Evolutionary conservation across 2,329 filamentous ascomycete genomes (phyloP).

Genomic region (Elsinoe necatrix): DNA sequence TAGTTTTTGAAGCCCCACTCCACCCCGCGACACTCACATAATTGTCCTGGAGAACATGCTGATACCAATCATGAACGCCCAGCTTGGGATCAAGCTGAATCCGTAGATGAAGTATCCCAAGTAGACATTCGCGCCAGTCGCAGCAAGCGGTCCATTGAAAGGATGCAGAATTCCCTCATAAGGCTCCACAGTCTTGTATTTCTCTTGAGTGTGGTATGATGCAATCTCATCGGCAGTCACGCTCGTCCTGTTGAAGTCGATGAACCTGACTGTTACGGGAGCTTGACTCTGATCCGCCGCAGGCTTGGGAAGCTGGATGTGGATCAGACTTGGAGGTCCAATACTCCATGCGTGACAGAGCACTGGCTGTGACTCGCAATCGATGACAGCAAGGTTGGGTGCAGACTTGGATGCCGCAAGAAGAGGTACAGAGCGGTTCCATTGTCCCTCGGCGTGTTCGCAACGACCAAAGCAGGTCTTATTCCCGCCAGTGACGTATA

Average conservation of each 20-base stretch:
- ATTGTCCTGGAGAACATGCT: conserved; percentile 64
- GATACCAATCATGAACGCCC: conserved; percentile 69
- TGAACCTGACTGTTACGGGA: conserved; percentile 55
- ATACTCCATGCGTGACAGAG: conserved; percentile 68
- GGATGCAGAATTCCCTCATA: conserved; percentile 68
- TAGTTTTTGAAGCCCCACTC: not conserved
- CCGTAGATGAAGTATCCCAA: conserved; percentile 60
- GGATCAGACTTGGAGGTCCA: conserved; percentile 56
- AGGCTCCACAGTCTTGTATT: conserved; percentile 42
- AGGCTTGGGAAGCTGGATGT: conserved; percentile 52
- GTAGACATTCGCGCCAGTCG: conserved; percentile 55
- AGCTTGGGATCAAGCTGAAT: conserved; percentile 53
- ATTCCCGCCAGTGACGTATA: conserved; percentile 67
- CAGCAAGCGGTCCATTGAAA: conserved; percentile 58
- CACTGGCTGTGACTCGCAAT: conserved; percentile 66
- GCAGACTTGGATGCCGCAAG: conserved; percentile 53
- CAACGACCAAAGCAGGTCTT: conserved; percentile 70
- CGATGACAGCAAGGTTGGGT: conserved; percentile 60
- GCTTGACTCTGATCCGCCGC: conserved; percentile 56
- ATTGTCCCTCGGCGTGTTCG: conserved; percentile 52
- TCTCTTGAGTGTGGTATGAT: conserved; percentile 52
- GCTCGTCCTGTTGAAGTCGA: conserved; percentile 61
- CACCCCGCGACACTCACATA: conserved; percentile 52
- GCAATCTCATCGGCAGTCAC: conserved; percentile 56
- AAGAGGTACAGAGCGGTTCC: conserved; percentile 41